These are phyloP conservation scores for Cyberlindnera saturnus DNA, from an alignment of 805 yeast genomes.

Conservation along the genomic window DNA sequence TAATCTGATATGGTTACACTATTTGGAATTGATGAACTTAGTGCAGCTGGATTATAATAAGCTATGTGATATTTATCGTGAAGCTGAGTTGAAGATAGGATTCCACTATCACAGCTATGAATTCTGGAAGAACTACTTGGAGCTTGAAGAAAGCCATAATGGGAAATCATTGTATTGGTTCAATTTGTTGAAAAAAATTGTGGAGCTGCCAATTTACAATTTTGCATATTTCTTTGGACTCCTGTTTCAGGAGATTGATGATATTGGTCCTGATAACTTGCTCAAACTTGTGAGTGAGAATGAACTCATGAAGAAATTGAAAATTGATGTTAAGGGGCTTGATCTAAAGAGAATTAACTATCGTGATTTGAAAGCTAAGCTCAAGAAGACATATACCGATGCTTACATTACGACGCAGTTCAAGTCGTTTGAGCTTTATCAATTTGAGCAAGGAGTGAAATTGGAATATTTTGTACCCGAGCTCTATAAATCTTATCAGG, in stretches of 20 bases:
- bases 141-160: conserved; percentile 34
- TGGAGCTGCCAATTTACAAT: conserved; percentile 54
- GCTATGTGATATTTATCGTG: conserved; percentile 35
- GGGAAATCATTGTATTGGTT: conserved; percentile 20
- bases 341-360: conserved; percentile 8
- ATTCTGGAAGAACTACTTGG: conserved; percentile 45
- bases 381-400: conserved; percentile 46
- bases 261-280: conserved; percentile 7
- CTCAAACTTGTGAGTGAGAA: conserved; percentile 8
- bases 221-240: conserved; percentile 41
- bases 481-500: conserved; percentile 31
- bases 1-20: conserved; percentile 45
- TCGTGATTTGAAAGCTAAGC: conserved; percentile 28
- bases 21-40: conserved; percentile 33
- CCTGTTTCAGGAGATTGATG: conserved; percentile 29
- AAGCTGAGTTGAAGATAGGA: conserved; percentile 45
- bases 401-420: conserved; percentile 51
- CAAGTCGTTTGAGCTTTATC: conserved; percentile 41
- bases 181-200: conserved; percentile 37
- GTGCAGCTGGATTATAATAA: conserved; percentile 24
- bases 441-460: conserved; percentile 39
- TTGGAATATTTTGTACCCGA: conserved; percentile 33
- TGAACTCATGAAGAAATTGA: conserved; percentile 20
- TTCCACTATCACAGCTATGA: conserved; percentile 43
- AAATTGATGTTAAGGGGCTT: conserved; percentile 4